phyloP scores from a whole-genome alignment of 2,329 filamentous ascomycete genomes.

The Penicillium sp. region DNA sequence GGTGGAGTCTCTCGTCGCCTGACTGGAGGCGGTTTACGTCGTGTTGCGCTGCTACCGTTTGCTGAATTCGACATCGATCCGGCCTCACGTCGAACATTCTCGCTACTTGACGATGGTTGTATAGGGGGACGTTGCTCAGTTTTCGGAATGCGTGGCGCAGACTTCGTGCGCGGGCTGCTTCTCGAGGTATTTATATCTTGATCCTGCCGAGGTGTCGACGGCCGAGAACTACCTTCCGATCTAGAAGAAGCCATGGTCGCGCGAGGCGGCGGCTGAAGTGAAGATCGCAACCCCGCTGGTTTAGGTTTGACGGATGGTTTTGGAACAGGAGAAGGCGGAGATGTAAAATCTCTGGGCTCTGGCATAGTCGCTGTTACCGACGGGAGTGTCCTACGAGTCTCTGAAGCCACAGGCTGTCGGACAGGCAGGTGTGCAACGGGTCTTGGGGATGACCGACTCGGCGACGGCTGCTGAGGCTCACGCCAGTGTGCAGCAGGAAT shows the following conservation, averaged over 20 bases:
- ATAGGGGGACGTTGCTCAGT: constrained; percentile 8
- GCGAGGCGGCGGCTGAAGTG: constrained; percentile 19
- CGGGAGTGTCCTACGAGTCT: constrained; percentile 11
- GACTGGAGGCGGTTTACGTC: constrained; percentile 32
- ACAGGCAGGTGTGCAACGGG: constrained; percentile 6
- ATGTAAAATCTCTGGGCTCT: constrained; percentile 23
- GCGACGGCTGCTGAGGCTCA: constrained; percentile 19
- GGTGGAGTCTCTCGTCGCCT: constrained; percentile 47
- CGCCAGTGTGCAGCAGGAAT: constrained; percentile 24
- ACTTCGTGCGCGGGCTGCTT: constrained; percentile 19
- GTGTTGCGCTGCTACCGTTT: constrained; percentile 17
- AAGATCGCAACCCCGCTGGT: constrained; percentile 33
- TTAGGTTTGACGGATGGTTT: constrained; percentile 41
- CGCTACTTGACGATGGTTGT: constrained; percentile 35
- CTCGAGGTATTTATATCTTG: constrained; percentile 12
- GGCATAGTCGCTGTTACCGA: constrained; percentile 17
- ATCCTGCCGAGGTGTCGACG: constrained; percentile 16
- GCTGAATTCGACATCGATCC: constrained; percentile 26
- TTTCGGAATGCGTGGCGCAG: constrained; percentile 17
- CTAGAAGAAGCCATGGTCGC: constrained; percentile 13
- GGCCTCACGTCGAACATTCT: constrained; percentile 31
- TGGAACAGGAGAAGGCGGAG: constrained; percentile 21
- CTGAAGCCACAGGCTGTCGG: constrained; percentile 16
- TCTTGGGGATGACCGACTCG: constrained; percentile 15
- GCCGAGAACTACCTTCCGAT: constrained; percentile 26